Evolutionary conservation across 345 rosid genomes (phyloP), one percentile per base, ranked within the genome.

Genomic region (Citrus australasica): DNA sequence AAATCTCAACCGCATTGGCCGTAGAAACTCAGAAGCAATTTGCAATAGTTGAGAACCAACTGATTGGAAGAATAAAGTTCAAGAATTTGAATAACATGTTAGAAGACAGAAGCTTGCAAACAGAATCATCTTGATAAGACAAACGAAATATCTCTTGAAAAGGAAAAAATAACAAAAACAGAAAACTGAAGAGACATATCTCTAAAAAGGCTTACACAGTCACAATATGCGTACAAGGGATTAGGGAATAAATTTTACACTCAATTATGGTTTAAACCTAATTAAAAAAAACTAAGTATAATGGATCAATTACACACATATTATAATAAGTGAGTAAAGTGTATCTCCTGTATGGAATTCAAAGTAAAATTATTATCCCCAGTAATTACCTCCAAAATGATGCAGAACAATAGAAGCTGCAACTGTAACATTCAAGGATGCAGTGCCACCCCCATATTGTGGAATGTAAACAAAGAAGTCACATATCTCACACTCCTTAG

Each of bases 371-470:
- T 55, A 42, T 10, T 5, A 40, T 27, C 1, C 14, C 2, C 22
- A 9, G 68, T 2, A 72, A 35, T 76, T 87, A 96, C 97, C 98
- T 91, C 94, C 98, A 84, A 96, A 96, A 63, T 94, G 97, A 87
- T 94, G 99, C 84, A 94, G 81, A 68, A 92, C 97, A 17, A 94
- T 94, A 62, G 98, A 96, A 81, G 99, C 99, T 14, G 99, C 98
- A 21, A 96, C 90, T 9, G 99, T 94, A 79, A 94, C 99, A 89
- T 92, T 96, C 83, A 94, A 79, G 0, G 98, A 96, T 58, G 98
- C 99, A 69, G 98, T 96, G 76, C 98, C 99, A 78, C 89, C 78
- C 11, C 98, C 98, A 77, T 94, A 96, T 58, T 94, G 98, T 61
- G 99, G 99, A 65, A 91, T 94, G 61, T 96, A 96, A 9, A 92